Evolutionary conservation across 164 flowering plant species (phyloP).

Genomic region (Umbilicus rupestris): DNA sequence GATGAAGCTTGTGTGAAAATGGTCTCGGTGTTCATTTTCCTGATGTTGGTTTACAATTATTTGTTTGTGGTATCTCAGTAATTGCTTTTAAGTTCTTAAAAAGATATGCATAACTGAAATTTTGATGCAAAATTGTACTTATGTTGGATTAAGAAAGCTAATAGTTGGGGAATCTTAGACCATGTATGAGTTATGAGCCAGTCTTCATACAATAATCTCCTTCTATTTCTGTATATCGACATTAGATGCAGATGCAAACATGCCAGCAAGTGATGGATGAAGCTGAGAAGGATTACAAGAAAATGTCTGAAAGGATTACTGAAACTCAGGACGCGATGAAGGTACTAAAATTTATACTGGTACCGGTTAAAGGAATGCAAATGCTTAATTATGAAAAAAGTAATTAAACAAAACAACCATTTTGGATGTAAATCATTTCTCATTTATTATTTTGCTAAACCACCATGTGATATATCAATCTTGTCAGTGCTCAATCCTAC

Average conservation of each 20-base stretch:
- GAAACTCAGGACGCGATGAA: slow-evolving; percentile 47
- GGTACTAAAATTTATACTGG: slow-evolving; percentile 18
- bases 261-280: slow-evolving; percentile 53
- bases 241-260: slow-evolving; percentile 54
- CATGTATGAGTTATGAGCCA: no score
- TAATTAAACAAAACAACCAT: neutral
- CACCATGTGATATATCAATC: neutral
- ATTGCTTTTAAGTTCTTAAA: no score
- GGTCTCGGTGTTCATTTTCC: no score
- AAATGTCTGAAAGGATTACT: slow-evolving; percentile 42
- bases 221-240: neutral
- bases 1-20: no score
- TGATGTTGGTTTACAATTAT: no score
- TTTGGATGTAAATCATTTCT: neutral
- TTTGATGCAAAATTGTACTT: no score
- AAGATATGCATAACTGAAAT: no score
- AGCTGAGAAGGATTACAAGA: slow-evolving; percentile 60
- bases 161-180: no score
- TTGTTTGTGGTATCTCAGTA: no score
- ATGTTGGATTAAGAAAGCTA: no score
- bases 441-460: neutral
- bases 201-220: no score
- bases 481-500: neutral
- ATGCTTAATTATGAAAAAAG: neutral
- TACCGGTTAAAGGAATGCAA: neutral